A percentile compares a stretch with the other conserved stretches of the same genome.
phyloP scores from a whole-genome alignment of 2,329 filamentous ascomycete genomes.

The Cryphonectria japonica region DNA sequence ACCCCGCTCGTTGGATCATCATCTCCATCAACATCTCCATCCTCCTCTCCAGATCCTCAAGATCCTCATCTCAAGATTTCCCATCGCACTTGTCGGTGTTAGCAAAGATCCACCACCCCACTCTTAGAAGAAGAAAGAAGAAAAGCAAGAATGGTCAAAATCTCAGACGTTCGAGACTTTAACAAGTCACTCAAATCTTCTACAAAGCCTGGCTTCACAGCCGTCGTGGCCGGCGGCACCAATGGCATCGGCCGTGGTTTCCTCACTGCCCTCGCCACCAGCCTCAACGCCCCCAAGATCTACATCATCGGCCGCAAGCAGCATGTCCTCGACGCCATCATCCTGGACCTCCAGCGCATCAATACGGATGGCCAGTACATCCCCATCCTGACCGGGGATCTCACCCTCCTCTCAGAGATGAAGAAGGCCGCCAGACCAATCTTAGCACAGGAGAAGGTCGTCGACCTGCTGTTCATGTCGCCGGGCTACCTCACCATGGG shows the following conservation, averaged over 20 bases:
- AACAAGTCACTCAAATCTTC: constrained; percentile 9
- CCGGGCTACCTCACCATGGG: constrained; percentile 40
- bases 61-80: too few relatives aligned
- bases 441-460: constrained; percentile 33
- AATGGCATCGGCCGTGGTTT: constrained; percentile 51
- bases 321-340: constrained; percentile 37
- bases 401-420: constrained; percentile 41
- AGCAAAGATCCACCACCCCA: not conserved
- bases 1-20: too few relatives aligned
- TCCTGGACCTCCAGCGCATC: constrained; percentile 40
- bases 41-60: too few relatives aligned
- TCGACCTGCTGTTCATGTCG: constrained; percentile 46
- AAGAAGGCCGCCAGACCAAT: constrained; percentile 40
- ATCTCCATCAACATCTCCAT: too few relatives aligned
- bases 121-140: too few relatives aligned
- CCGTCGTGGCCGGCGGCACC: constrained; percentile 46
- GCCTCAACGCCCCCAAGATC: constrained; percentile 42
- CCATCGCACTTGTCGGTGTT: too few relatives aligned
- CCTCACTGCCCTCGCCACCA: constrained; percentile 43
- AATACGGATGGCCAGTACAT: constrained; percentile 44
- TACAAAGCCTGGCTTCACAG: constrained; percentile 22
- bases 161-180: not conserved
- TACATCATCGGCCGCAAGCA: constrained; percentile 48
- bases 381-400: constrained; percentile 46
- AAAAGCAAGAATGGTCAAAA: not conserved